A percentile compares a stretch with the other conserved stretches of the same genome.
These are phyloP conservation scores for Botryococcus braunii DNA, from an alignment of 163 green algal genomes.

Conservation along the genomic window DNA sequence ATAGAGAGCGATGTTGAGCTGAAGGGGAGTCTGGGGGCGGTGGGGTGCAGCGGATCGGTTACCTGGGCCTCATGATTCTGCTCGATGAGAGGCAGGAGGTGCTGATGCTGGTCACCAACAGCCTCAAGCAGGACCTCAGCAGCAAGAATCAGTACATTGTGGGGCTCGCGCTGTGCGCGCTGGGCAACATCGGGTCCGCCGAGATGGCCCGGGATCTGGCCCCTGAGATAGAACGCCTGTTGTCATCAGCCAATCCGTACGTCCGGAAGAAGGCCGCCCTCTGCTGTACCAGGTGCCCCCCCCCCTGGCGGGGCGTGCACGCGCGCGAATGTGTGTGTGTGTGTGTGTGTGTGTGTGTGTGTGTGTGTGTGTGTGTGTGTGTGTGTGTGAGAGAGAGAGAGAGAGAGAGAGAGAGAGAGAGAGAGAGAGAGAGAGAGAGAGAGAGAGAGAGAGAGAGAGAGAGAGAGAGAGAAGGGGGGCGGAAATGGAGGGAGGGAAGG, in stretches of 20 bases:
- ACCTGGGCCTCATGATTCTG: conserved; percentile 95
- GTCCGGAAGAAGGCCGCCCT: conserved; percentile 94
- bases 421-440: too few species aligned
- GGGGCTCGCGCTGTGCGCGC: conserved; percentile 83
- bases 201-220: conserved; percentile 94
- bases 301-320: too few species aligned
- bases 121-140: conserved; percentile 92
- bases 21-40: too few species aligned
- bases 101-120: conserved; percentile 99
- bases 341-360: too few species aligned
- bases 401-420: too few species aligned
- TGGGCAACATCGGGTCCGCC: conserved; percentile 92
- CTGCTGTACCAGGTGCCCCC: conserved; percentile 66
- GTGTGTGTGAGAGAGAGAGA: too few species aligned
- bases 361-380: too few species aligned
- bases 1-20: too few species aligned
- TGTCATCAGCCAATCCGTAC: conserved; percentile 71
- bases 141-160: conserved; percentile 82
- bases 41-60: conserved; percentile 92
- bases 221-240: conserved; percentile 86
- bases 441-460: too few species aligned
- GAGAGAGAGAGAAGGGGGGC: too few species aligned
- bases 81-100: conserved; percentile 97
- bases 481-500: too few species aligned
- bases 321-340: too few species aligned